Conservation (phyloP, 305 asterid genomes). For the Solanum hybrid region DNA sequence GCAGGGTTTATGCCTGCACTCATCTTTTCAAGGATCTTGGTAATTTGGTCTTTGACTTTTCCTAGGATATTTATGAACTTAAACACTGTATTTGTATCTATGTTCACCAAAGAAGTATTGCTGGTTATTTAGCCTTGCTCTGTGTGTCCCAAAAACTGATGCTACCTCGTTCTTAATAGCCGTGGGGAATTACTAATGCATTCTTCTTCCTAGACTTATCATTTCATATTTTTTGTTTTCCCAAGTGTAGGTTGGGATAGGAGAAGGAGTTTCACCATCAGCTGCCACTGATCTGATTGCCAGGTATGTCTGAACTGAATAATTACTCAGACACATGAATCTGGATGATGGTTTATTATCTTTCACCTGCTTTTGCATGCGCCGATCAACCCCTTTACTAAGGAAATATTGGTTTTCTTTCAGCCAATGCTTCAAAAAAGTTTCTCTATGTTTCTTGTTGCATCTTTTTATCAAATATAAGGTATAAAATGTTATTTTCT, state of each 20-base stretch:
- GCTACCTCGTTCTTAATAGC: not conserved
- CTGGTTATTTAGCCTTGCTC: not conserved
- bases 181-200: not conserved
- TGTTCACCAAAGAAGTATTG: not conserved
- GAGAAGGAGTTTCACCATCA: constrained; percentile 99
- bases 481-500: not conserved
- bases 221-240: not conserved
- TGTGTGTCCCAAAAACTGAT: not conserved
- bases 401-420: not conserved
- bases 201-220: not conserved
- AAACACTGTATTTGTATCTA: not conserved
- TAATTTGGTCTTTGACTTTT: constrained; percentile 22
- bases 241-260: constrained; percentile 78
- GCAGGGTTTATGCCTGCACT: constrained; percentile 97
- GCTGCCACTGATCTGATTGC: constrained; percentile 99
- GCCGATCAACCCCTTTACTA: not conserved
- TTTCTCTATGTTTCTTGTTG: not conserved
- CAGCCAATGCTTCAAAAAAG: not conserved
- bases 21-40: constrained; percentile 81
- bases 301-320: constrained; percentile 40
- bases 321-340: constrained; percentile 14
- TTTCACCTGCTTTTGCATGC: not conserved
- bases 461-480: not conserved
- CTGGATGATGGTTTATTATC: not conserved
- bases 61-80: not conserved